phyloP scores from a whole-genome alignment of 768 basidiomycete genomes.

The Naganishia vishniacii region DNA sequence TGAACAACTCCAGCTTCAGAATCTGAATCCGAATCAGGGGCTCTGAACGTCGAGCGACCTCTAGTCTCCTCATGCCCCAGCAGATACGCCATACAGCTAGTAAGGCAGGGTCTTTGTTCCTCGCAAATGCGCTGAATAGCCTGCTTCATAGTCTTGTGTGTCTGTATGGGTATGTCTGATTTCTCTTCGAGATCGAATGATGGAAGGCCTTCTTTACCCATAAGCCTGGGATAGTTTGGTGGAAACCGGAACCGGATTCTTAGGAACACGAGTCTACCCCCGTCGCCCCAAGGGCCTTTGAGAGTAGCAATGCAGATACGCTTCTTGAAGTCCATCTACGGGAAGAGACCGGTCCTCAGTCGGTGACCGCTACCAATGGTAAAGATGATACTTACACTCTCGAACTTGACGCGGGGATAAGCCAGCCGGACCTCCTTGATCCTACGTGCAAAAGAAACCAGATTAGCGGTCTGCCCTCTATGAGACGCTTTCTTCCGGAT shows the following conservation, averaged over 20 bases:
- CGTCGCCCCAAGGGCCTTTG: conserved; percentile 86
- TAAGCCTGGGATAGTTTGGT: conserved; percentile 59
- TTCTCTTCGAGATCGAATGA: conserved; percentile 77
- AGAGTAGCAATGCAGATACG: conserved; percentile 79
- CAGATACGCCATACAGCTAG: conserved; percentile 74
- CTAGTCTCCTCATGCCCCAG: conserved; percentile 54
- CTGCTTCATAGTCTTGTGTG: conserved; percentile 70
- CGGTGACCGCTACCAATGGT: background rate
- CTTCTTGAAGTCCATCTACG: conserved; percentile 50
- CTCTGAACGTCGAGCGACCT: conserved; percentile 49
- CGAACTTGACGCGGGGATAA: conserved; percentile 73
- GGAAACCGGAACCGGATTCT: conserved; percentile 87
- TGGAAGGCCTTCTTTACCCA: conserved; percentile 57
- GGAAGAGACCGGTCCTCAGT: background rate
- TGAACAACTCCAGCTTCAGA: conserved; percentile 40
- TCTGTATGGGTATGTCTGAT: conserved; percentile 69
- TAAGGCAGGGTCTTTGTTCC: conserved; percentile 72
- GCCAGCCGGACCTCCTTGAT: conserved; percentile 58
- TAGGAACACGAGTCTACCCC: conserved; percentile 68
- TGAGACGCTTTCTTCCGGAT: too few relatives aligned
- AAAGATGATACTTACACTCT: conserved; percentile 54
- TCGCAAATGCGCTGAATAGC: conserved; percentile 68
- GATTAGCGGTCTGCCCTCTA: background rate
- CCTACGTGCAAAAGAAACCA: background rate
- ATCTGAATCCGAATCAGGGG: conserved; percentile 40